These are phyloP conservation scores for Colletotrichum cuscutae DNA, from an alignment of 2,329 filamentous ascomycete genomes.

Conservation along the genomic window DNA sequence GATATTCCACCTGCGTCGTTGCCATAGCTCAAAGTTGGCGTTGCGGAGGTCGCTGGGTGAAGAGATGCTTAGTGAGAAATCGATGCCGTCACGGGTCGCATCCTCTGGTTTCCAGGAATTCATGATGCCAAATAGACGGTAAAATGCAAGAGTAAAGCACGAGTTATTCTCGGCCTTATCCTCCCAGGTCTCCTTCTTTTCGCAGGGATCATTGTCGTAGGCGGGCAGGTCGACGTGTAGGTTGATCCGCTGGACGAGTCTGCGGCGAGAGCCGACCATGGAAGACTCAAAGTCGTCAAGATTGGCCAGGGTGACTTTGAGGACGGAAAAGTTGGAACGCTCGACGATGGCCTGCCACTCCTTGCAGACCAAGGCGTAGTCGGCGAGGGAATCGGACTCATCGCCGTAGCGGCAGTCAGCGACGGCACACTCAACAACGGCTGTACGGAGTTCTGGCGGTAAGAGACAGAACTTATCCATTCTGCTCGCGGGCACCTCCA, in stretches of 20 bases:
- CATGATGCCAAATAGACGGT: conserved; percentile 39
- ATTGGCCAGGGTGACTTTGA: conserved; percentile 35
- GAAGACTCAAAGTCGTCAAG: conserved; percentile 37
- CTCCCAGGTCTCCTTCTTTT: conserved; percentile 38
- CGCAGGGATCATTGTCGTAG: conserved; percentile 37
- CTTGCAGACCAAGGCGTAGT: conserved; percentile 40
- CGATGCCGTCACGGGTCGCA: conserved; percentile 28
- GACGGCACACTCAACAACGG: conserved; percentile 33
- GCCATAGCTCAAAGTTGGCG: conserved; percentile 35
- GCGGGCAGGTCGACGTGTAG: conserved; percentile 39
- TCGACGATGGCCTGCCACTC: conserved; percentile 42
- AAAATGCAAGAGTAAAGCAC: conserved; percentile 39
- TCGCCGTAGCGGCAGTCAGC: conserved; percentile 35
- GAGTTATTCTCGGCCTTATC: conserved; percentile 41
- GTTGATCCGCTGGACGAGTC: conserved; percentile 37
- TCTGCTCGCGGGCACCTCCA: conserved; percentile 6
- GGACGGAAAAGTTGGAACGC: conserved; percentile 37
- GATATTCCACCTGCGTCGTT: conserved; percentile 35
- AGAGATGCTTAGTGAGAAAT: conserved; percentile 32
- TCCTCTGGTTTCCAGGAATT: conserved; percentile 36
- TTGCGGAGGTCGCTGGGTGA: conserved; percentile 38
- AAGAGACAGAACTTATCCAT: conserved; percentile 30
- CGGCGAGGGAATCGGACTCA: conserved; percentile 31
- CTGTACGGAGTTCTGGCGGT: conserved; percentile 32
- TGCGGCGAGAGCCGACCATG: conserved; percentile 37